Evolutionary conservation across 495 filamentous ascomycete species (phyloP), one percentile per base, ranked within the genome.

Genomic region (Penicillium flavigenum): DNA sequence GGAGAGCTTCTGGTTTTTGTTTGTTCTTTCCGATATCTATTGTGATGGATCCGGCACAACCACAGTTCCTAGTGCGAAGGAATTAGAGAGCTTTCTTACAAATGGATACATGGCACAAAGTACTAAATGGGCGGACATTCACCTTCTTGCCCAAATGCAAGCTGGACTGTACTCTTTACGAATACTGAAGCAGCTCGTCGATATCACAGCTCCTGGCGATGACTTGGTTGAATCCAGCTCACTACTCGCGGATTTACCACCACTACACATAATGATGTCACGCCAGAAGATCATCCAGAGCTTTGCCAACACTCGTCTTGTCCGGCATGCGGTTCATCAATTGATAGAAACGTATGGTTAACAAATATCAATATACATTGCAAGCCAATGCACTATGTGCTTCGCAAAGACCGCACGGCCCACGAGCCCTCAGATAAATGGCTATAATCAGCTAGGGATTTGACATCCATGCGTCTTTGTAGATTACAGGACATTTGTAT

Each of bases 141-240:
- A 92, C 47, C 76, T 88, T 11, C 63, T 76, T 12, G 86, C 86
- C 5, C 84, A 89, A 57, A 66, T 83, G 0, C 82, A 89, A 29
- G 82, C 83, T 3, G 79, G 79, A 4, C 71, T 81, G 7, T 91
- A 90, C 60, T 88, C 88, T 0, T 61, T 91, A 0, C 79, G 88
- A 27, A 86, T 90, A 56, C 62, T 86, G 3, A 74, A 76, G 32
- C 86, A 91, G 57, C 64, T 86, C 2, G 50, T 85, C 9, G 57
- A 66, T 3, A 60, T 79, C 7, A 20, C 55, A 22, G 38, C 41
- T 0, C 36, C 36, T 8, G 39, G 26, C 50, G 38, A 61, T 27
- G 52, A 58, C 3, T 9, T 50, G 7, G 50, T 41, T 16, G 42
- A 52, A 22, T 16, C 63, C 11, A 54, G 34, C 47, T 39, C 46